A percentile compares a stretch with the other conserved stretches of the same genome.
These are phyloP conservation scores for Mucor irregularis DNA, from an alignment of 371 early-diverging fungal genomes.

Conservation along the genomic window DNA sequence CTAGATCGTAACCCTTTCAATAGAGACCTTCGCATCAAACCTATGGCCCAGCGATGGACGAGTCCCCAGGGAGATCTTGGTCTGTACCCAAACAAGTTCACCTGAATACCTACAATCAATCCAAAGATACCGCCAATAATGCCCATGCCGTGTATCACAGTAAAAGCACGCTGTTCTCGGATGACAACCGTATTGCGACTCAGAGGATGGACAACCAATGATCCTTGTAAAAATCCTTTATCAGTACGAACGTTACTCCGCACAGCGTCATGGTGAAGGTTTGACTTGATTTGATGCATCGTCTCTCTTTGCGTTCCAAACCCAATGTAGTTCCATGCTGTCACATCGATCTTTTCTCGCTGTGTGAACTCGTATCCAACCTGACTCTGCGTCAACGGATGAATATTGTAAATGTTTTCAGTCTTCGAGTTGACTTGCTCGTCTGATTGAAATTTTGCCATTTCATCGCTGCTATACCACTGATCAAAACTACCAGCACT, in stretches of 20 bases:
- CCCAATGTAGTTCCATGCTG: slow-evolving; percentile 33
- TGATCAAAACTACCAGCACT: slow-evolving; percentile 14
- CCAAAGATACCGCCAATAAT: slow-evolving; percentile 41
- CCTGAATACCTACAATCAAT: slow-evolving; percentile 24
- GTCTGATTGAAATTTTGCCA: slow-evolving; percentile 26
- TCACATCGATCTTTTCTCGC: slow-evolving; percentile 13
- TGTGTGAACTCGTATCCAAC: slow-evolving; percentile 24
- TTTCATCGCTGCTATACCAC: slow-evolving; percentile 30
- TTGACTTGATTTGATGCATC: not conserved
- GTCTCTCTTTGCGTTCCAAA: slow-evolving; percentile 2
- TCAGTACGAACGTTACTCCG: too few species aligned
- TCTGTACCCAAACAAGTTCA: slow-evolving; percentile 33
- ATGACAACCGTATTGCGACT: slow-evolving; percentile 11
- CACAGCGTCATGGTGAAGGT: not conserved
- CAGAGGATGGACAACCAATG: slow-evolving; percentile 23
- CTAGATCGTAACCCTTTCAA: slow-evolving; percentile 20
- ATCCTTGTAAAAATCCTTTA: slow-evolving; percentile 12
- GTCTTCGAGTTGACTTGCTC: slow-evolving; percentile 35
- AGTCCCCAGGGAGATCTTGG: slow-evolving; percentile 39
- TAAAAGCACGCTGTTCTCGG: slow-evolving; percentile 34
- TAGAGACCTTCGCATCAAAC: slow-evolving; percentile 23
- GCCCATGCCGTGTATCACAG: slow-evolving; percentile 34
- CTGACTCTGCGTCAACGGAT: slow-evolving; percentile 8
- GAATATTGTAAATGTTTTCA: slow-evolving; percentile 27
- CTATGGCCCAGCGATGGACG: slow-evolving; percentile 33